phyloP scores from a whole-genome alignment of 371 early-diverging fungal species.

The Choanephora cucurbitarum region DNA sequence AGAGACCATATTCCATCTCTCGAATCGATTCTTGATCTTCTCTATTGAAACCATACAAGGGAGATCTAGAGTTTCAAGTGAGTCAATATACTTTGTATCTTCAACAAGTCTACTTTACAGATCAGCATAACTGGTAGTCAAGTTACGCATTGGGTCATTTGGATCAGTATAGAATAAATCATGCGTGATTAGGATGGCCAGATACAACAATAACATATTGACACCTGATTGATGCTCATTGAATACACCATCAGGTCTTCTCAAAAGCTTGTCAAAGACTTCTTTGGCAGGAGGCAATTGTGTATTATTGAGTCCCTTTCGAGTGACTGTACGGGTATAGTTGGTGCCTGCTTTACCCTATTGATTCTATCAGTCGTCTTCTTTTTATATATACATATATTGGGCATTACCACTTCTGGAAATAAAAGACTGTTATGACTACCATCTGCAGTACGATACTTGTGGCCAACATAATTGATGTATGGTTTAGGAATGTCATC shows the following conservation, averaged over 20 bases:
- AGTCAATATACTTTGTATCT: no score
- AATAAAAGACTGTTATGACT: slow-evolving; percentile 41
- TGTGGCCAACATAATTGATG: slow-evolving; percentile 38
- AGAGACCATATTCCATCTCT: slow-evolving; percentile 38
- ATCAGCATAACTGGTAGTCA: slow-evolving; percentile 53
- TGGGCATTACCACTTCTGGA: slow-evolving; percentile 40
- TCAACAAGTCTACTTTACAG: no score
- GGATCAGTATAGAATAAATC: slow-evolving; percentile 55
- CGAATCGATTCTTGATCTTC: slow-evolving; percentile 45
- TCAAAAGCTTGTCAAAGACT: slow-evolving; percentile 43
- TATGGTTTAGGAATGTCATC: slow-evolving; percentile 47
- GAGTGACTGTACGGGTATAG: slow-evolving; percentile 43
- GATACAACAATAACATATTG: slow-evolving; percentile 49
- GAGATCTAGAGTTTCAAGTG: slow-evolving; percentile 36
- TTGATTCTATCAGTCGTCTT: no score
- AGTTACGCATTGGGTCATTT: slow-evolving; percentile 38
- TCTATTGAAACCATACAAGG: slow-evolving; percentile 48
- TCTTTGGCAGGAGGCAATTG: slow-evolving; percentile 35
- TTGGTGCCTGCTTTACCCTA: slow-evolving; percentile 47
- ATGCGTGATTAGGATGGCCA: slow-evolving; percentile 56
- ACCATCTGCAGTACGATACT: slow-evolving; percentile 56
- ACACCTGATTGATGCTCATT: slow-evolving; percentile 35
- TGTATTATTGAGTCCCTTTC: slow-evolving; percentile 18
- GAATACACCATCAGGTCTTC: slow-evolving; percentile 35
- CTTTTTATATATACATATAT: no score